A percentile compares a stretch with the other conserved stretches of the same genome.
phyloP scores from a whole-genome alignment of 768 basidiomycete species.

The Coprinopsis sp. region DNA sequence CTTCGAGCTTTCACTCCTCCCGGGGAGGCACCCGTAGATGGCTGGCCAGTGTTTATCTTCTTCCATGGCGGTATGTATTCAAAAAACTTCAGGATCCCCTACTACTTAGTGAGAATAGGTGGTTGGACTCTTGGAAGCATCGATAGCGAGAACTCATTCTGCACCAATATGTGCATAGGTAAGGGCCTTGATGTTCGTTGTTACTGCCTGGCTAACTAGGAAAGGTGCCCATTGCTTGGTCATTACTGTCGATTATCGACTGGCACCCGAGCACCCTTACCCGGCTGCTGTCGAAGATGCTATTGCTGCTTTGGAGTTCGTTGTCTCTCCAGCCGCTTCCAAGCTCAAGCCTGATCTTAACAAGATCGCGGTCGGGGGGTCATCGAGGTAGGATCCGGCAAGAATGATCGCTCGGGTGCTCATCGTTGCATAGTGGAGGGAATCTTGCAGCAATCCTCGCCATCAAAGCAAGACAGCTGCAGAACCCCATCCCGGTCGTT shows the following conservation, averaged over 20 bases:
- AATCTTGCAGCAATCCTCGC: slow-evolving; percentile 65
- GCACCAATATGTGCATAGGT: slow-evolving; percentile 58
- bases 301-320: slow-evolving; percentile 62
- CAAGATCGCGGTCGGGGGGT: slow-evolving; percentile 68
- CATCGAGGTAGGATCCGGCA: slow-evolving; percentile 49
- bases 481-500: slow-evolving; percentile 45
- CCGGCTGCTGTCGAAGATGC: slow-evolving; percentile 71
- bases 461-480: slow-evolving; percentile 61
- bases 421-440: slow-evolving; percentile 44
- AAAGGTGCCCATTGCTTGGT: slow-evolving; percentile 59
- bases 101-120: slow-evolving; percentile 34
- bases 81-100: background rate
- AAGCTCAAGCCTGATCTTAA: slow-evolving; percentile 44
- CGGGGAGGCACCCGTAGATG: slow-evolving; percentile 41
- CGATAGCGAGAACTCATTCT: slow-evolving; percentile 53
- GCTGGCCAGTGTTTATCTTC: slow-evolving; percentile 72
- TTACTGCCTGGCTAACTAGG: background rate
- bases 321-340: slow-evolving; percentile 41
- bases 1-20: slow-evolving; percentile 64
- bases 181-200: slow-evolving; percentile 12
- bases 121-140: slow-evolving; percentile 77
- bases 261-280: slow-evolving; percentile 67
- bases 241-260: slow-evolving; percentile 64
- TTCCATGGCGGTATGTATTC: slow-evolving; percentile 63
- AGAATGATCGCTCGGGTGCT: background rate